Evolutionary conservation across 768 basidiomycete genomes (phyloP), one percentile per base, ranked within the genome.

Genomic region (Jaapia argillacea): DNA sequence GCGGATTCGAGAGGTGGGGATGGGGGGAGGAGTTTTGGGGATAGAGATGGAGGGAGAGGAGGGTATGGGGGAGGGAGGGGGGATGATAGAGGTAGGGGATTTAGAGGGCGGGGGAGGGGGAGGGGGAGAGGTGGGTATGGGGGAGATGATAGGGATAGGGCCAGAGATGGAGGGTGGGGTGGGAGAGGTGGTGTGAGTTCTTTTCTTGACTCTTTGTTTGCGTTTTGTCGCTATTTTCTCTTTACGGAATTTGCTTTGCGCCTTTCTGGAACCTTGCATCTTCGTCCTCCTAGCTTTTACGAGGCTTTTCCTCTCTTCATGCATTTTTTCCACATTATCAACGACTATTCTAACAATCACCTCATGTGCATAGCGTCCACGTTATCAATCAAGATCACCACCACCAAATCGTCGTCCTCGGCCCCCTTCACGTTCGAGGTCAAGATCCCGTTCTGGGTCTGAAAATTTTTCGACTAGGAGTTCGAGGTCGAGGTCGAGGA

Each of bases 1-100:
- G 61, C 88, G 20, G 79, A 86, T 48, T 83, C 86, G 46, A 70
- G 85, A 7, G 67, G 81, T 35, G 77, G 78, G 21, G 65, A 65
- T n/a, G 82, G 79, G 41, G n/a, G n/a, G n/a, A n/a, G n/a, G n/a
- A n/a, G n/a, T n/a, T n/a, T n/a, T n/a, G n/a, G n/a, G 66, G 77
- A 38, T 33, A 10, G 31, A 16, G 31, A 33, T 10, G 16, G 31
- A 16, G 31, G 31, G 10, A 16, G 16, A 10, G 10, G 31, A 33
- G 31, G 31, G 10, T 10, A 33, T 16, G 10, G 31, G 31, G 69
- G 68, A 12, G 64, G 62, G 0, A 58, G 64, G 37, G 75, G 57
- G 7, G 49, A 55, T 4, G 58, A 80, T 2, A 58, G 81, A 2
- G 77, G 81, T 1, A 54, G 78, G n/a, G 79, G 79, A 0, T n/a